Evolutionary conservation across 768 basidiomycete species (phyloP).

Genomic region (Boletus rufocinnamomeus): DNA sequence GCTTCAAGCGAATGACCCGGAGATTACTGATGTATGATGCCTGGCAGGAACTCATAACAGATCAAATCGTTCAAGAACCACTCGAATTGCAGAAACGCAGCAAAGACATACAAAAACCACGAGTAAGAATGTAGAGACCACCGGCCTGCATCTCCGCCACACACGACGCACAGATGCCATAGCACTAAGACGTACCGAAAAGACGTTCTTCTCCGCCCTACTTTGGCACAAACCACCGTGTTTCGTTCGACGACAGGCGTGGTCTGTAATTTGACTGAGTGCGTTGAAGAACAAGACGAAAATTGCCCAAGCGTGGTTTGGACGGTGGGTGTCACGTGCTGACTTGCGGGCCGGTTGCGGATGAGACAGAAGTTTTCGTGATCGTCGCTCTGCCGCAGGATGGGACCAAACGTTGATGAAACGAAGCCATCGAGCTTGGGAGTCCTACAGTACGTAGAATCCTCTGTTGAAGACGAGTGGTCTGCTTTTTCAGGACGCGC

Average conservation of each 20-base stretch:
- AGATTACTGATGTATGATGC: too few relatives aligned
- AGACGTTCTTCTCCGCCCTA: constrained; percentile 32
- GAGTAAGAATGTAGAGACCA: constrained; percentile 29
- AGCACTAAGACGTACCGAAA: constrained; percentile 34
- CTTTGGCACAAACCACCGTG: constrained; percentile 38
- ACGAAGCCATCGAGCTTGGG: too few relatives aligned
- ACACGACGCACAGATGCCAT: constrained; percentile 26
- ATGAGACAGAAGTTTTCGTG: too few relatives aligned
- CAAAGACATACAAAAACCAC: background rate
- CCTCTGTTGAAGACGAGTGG: too few relatives aligned
- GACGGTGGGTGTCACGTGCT: constrained; percentile 15
- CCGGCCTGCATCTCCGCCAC: constrained; percentile 31
- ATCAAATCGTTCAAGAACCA: background rate
- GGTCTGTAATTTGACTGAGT: constrained; percentile 40
- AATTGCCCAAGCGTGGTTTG: background rate
- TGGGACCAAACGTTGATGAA: too few relatives aligned
- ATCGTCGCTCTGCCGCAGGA: too few relatives aligned
- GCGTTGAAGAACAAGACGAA: constrained; percentile 22
- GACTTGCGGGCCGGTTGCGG: background rate
- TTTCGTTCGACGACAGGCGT: constrained; percentile 11
- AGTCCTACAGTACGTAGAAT: too few relatives aligned
- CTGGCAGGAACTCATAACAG: background rate
- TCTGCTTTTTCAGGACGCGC: too few relatives aligned
- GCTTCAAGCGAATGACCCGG: too few relatives aligned
- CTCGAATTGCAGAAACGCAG: background rate